These are phyloP conservation scores for Cucumis hystrix DNA, from an alignment of 306 rosid species.

Conservation along the genomic window DNA sequence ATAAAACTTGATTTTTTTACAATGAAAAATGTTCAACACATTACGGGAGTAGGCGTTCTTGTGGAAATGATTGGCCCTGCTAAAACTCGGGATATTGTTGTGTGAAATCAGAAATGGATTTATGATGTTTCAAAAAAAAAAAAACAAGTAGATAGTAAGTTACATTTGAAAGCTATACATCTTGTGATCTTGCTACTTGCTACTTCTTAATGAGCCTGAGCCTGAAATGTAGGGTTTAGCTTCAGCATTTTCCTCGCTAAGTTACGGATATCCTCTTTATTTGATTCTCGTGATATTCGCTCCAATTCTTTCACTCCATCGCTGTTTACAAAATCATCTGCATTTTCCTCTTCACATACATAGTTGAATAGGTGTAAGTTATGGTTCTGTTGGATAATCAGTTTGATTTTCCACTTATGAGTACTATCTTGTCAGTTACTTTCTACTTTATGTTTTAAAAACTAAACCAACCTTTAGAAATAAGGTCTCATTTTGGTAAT, in stretches of 20 bases:
- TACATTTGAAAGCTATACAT: not conserved
- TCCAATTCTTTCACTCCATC: slow-evolving; percentile 42
- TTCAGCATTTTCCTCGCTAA: slow-evolving; percentile 38
- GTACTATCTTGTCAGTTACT: too few relatives aligned
- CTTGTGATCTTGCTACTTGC: not conserved
- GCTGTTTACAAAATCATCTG: slow-evolving; percentile 24
- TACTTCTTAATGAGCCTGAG: slow-evolving; percentile 6
- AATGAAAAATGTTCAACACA: not conserved
- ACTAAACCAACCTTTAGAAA: too few relatives aligned
- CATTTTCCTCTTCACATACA: slow-evolving; percentile 34
- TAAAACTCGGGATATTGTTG: not conserved
- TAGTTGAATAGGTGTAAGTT: not conserved
- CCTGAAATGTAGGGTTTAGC: slow-evolving; percentile 21
- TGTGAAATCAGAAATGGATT: not conserved
- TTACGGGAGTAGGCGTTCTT: not conserved
- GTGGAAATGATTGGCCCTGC: not conserved
- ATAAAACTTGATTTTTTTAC: not conserved
- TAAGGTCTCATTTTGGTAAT: too few relatives aligned
- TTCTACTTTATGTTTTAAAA: too few relatives aligned
- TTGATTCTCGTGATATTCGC: slow-evolving; percentile 35
- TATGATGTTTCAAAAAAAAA: not conserved
- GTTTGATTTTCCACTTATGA: too few relatives aligned
- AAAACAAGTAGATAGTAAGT: not conserved
- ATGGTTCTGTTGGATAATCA: too few relatives aligned
- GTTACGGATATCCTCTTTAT: slow-evolving; percentile 48